A percentile compares a stretch with the other conserved stretches of the same genome.
These are phyloP conservation scores for Microsporum canis DNA, from an alignment of 2,329 filamentous ascomycete genomes.

Conservation along the genomic window DNA sequence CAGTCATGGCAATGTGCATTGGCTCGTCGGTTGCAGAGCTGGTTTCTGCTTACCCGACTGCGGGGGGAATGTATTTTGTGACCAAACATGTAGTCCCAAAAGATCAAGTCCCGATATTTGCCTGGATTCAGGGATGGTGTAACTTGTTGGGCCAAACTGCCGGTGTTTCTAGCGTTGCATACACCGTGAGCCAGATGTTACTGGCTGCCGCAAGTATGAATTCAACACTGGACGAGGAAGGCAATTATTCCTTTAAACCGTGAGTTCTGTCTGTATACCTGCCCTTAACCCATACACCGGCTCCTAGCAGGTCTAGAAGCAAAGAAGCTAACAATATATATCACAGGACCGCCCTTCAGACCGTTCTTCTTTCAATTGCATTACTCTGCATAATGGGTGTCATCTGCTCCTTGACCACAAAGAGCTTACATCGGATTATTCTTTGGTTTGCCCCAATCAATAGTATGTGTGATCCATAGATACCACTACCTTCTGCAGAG, in stretches of 20 bases:
- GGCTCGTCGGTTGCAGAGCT: conserved; percentile 55
- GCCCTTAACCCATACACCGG: not conserved
- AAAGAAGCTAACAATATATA: conserved; percentile 4
- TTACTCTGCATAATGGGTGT: conserved; percentile 46
- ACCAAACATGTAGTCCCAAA: conserved; percentile 53
- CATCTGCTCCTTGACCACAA: conserved; percentile 53
- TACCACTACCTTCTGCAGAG: not conserved
- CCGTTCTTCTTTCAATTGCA: conserved; percentile 46
- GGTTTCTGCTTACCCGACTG: conserved; percentile 55
- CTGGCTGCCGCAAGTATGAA: conserved; percentile 52
- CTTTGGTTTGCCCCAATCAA: conserved; percentile 58
- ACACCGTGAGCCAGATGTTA: conserved; percentile 54
- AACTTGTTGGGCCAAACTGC: conserved; percentile 55
- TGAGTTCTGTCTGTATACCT: conserved; percentile 26
- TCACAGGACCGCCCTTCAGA: conserved; percentile 45
- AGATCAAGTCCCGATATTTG: conserved; percentile 50
- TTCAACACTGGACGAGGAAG: conserved; percentile 38
- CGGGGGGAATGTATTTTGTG: conserved; percentile 58
- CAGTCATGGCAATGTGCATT: conserved; percentile 53
- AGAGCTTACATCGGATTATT: conserved; percentile 47
- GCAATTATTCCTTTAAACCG: conserved; percentile 46
- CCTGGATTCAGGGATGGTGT: conserved; percentile 57
- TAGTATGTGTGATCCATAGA: conserved; percentile 30
- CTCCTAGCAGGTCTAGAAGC: not conserved
- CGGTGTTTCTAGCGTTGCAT: conserved; percentile 51